These are phyloP conservation scores for Linaria vulgaris DNA, from an alignment of 257 asterid species.

Conservation along the genomic window DNA sequence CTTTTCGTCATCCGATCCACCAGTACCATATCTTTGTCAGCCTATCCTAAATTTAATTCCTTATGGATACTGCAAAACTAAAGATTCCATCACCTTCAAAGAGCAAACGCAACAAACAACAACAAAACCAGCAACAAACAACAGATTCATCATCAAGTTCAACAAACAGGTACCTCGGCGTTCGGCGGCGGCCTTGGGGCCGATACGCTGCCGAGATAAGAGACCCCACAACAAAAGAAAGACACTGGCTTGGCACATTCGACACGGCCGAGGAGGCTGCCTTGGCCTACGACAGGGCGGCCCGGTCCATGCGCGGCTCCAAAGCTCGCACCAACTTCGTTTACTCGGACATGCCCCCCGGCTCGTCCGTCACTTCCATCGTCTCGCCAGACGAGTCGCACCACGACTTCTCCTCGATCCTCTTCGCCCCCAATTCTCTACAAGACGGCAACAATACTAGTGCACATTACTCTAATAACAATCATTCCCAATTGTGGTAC, in stretches of 20 bases:
- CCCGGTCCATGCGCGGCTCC: conserved; percentile 77
- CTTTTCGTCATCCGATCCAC: conserved; percentile 23
- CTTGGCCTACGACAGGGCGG: conserved; percentile 80
- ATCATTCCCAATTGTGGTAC: conserved; percentile 26
- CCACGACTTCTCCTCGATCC: conserved; percentile 37
- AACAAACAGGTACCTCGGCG: conserved; percentile 61
- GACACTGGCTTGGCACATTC: conserved; percentile 90
- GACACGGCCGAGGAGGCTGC: conserved; percentile 96
- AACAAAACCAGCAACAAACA: conserved; percentile 27
- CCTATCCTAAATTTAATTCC: neutral
- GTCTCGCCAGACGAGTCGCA: conserved; percentile 73
- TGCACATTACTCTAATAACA: neutral
- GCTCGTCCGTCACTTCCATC: conserved; percentile 75
- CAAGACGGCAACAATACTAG: conserved; percentile 1
- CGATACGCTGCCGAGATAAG: conserved; percentile 86
- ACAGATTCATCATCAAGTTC: conserved; percentile 17
- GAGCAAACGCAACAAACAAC: conserved; percentile 40
- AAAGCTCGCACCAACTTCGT: conserved; percentile 80
- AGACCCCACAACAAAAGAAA: conserved; percentile 76
- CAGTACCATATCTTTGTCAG: conserved; percentile 31
- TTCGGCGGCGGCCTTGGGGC: conserved; percentile 87
- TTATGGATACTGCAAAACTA: conserved; percentile 28
- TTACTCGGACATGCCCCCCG: conserved; percentile 89
- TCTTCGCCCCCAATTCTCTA: conserved; percentile 17
- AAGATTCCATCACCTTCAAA: conserved; percentile 50